Percentiles rank a stretch among this genome's conserved stretches.
Conservation (phyloP, 768 basidiomycete genomes). For the Lentinula sp. region DNA sequence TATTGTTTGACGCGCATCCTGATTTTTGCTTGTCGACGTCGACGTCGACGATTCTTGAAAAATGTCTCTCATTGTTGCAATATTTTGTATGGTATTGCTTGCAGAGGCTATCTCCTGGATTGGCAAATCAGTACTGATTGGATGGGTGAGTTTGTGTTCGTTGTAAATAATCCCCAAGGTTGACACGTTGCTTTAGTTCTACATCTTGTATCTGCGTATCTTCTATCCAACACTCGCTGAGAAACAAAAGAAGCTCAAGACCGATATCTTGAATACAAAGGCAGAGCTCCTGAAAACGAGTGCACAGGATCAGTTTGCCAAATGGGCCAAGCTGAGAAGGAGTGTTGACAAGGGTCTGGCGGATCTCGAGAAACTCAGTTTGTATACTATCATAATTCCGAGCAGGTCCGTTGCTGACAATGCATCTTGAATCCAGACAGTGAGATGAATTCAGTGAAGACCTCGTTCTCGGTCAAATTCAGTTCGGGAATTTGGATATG, state of each 20-base stretch:
- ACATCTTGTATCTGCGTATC: conserved; percentile 60
- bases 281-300: conserved; percentile 84
- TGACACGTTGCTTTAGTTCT: conserved; percentile 45
- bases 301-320: conserved; percentile 96
- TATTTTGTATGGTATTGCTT: conserved; percentile 76
- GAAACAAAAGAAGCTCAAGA: conserved; percentile 68
- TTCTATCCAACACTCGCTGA: conserved; percentile 51
- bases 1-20: neutral
- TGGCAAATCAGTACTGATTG: conserved; percentile 77
- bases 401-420: neutral
- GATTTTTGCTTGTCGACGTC: neutral
- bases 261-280: conserved; percentile 73
- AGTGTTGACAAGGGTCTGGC: conserved; percentile 88
- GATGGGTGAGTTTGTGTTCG: conserved; percentile 51
- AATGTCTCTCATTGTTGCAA: conserved; percentile 78
- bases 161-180: neutral
- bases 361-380: conserved; percentile 91
- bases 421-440: conserved; percentile 43
- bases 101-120: conserved; percentile 87
- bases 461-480: conserved; percentile 66
- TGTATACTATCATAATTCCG: conserved; percentile 21
- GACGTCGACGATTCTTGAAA: neutral
- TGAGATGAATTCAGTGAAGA: conserved; percentile 52
- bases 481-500: conserved; percentile 69
- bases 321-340: conserved; percentile 92